Percentiles rank a stretch among this genome's conserved stretches.
phyloP scores from a whole-genome alignment of 1,139 yeast genomes.

The Scheffersomyces titani region DNA sequence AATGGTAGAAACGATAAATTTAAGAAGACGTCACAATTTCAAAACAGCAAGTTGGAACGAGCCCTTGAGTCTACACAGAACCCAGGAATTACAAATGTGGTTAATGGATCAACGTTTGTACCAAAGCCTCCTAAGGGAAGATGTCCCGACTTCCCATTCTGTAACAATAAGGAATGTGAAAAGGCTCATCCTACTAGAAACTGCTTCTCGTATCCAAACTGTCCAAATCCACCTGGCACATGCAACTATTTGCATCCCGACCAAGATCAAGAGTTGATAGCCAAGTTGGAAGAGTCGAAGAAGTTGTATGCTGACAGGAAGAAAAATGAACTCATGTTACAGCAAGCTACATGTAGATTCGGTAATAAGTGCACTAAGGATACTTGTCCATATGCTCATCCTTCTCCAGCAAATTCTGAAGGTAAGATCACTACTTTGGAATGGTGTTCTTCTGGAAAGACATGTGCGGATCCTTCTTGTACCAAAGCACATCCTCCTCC shows the following conservation, averaged over 20 bases:
- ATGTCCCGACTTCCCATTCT: constrained; percentile 78
- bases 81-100: constrained; percentile 22
- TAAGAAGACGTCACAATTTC: constrained; percentile 21
- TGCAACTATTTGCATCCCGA: constrained; percentile 84
- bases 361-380: constrained; percentile 75
- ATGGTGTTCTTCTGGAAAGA: constrained; percentile 76
- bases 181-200: constrained; percentile 78
- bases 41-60: constrained; percentile 39
- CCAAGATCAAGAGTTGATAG: constrained; percentile 73
- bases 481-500: constrained; percentile 82
- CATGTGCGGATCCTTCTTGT: constrained; percentile 63
- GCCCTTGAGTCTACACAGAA: constrained; percentile 32
- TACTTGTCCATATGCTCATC: constrained; percentile 85
- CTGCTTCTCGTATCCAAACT: constrained; percentile 77
- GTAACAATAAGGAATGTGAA: constrained; percentile 65
- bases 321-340: constrained; percentile 18
- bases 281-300: constrained; percentile 61
- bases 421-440: constrained; percentile 67
- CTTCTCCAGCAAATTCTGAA: constrained; percentile 78
- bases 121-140: constrained; percentile 58
- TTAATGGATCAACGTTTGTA: constrained; percentile 19
- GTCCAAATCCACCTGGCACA: constrained; percentile 79
- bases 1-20: constrained; percentile 14
- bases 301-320: constrained; percentile 49
- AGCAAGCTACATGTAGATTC: constrained; percentile 64